phyloP scores from a whole-genome alignment of 1,284 basidiomycete genomes.

The Cryptococcus sp. region DNA sequence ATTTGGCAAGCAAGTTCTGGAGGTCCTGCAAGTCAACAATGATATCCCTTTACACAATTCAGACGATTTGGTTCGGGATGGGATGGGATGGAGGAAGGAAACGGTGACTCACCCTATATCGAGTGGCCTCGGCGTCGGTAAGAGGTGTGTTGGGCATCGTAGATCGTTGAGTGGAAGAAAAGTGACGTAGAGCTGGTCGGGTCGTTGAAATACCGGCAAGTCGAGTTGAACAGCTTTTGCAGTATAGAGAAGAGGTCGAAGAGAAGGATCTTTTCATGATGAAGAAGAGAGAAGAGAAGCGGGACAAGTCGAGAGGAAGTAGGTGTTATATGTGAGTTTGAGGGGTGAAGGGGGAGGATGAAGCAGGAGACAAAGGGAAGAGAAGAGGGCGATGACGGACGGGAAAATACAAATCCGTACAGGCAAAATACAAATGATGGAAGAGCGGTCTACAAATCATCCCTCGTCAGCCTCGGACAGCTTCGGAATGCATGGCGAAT shows the following conservation, averaged over 20 bases:
- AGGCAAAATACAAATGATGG: no score
- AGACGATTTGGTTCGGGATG: not conserved
- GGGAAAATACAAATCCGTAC: no score
- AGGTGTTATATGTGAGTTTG: no score
- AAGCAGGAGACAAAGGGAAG: no score
- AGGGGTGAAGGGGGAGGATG: no score
- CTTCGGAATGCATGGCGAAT: no score
- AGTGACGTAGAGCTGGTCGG: not conserved
- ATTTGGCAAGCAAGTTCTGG: constrained; percentile 34
- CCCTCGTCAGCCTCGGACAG: no score
- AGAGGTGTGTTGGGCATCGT: not conserved
- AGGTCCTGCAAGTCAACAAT: constrained; percentile 1
- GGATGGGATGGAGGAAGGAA: not conserved
- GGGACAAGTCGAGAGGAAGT: no score
- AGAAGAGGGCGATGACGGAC: no score
- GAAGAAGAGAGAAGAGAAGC: not conserved
- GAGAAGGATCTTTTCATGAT: not conserved
- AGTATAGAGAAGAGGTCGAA: not conserved
- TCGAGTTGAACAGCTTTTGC: no score
- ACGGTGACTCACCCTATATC: not conserved
- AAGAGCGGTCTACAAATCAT: no score
- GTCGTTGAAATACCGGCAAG: not conserved
- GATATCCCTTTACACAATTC: no score
- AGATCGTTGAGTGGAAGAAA: not conserved
- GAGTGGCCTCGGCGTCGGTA: not conserved